A percentile compares a stretch with the other conserved stretches of the same genome.
Evolutionary conservation across 225 moss, liverwort and hornwort species (phyloP).

Genomic region (Pseudoscleropodium purum): DNA sequence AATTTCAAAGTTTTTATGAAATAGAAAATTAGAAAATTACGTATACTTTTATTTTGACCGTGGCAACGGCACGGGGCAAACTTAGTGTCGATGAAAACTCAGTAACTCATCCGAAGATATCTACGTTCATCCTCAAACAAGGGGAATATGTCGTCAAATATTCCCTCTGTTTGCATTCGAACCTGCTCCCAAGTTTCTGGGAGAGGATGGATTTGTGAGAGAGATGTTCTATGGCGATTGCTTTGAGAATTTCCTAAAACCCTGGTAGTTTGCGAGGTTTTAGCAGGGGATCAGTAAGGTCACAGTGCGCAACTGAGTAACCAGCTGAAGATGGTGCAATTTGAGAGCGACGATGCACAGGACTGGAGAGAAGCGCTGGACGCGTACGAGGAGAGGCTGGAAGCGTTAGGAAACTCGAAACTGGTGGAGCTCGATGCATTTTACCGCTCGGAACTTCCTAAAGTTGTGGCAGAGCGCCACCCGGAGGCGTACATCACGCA

Average conservation of each 20-base stretch:
- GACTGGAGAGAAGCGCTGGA: slow-evolving; percentile 47
- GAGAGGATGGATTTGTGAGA: not conserved
- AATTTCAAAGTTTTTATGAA: too few relatives aligned
- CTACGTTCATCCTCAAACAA: not conserved
- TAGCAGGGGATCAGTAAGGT: not conserved
- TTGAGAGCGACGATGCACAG: slow-evolving; percentile 24
- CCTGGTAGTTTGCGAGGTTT: not conserved
- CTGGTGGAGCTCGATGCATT: slow-evolving; percentile 47
- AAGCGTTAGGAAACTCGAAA: slow-evolving; percentile 25
- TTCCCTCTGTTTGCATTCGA: not conserved
- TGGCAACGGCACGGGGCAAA: too few relatives aligned
- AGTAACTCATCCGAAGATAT: not conserved
- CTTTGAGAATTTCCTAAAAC: not conserved
- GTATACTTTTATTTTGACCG: too few relatives aligned
- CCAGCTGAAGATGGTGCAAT: slow-evolving; percentile 29
- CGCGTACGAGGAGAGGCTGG: slow-evolving; percentile 28
- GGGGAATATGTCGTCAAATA: not conserved
- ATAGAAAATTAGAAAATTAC: too few relatives aligned
- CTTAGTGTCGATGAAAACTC: not conserved
- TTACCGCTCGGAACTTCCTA: slow-evolving; percentile 48
- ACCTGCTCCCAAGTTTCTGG: not conserved
- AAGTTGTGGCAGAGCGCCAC: slow-evolving; percentile 25
- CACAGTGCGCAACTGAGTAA: not conserved
- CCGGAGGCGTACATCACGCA: slow-evolving; percentile 39
- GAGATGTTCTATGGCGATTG: not conserved